A percentile compares a stretch with the other conserved stretches of the same genome.
phyloP scores from a whole-genome alignment of 2,329 filamentous ascomycete genomes.

The Triangularia setosa region DNA sequence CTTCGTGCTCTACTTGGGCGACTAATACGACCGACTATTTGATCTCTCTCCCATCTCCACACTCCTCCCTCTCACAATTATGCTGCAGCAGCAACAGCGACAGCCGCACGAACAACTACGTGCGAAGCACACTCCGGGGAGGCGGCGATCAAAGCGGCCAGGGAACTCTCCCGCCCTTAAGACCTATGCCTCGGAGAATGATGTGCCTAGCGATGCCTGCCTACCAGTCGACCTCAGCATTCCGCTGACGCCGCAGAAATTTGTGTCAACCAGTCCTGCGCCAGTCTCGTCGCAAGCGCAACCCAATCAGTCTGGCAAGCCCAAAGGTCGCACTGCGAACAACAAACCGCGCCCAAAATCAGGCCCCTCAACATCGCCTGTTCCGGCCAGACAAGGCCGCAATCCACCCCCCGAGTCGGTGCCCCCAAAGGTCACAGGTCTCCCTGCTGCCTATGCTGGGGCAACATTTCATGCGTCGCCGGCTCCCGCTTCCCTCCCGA shows the following conservation, averaged over 20 bases:
- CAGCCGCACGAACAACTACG: conserved; percentile 27
- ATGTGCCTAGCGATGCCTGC: conserved; percentile 38
- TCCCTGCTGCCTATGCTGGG: conserved; percentile 72
- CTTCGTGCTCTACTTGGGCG: conserved; percentile 16
- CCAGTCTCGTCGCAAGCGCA: conserved; percentile 30
- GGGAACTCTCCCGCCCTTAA: conserved; percentile 42
- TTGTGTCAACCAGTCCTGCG: conserved; percentile 34
- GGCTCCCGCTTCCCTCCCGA: conserved; percentile 81
- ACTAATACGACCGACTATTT: conserved; percentile 20
- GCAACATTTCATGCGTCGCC: conserved; percentile 94
- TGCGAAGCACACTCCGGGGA: conserved; percentile 33
- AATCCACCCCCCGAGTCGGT: conserved; percentile 44
- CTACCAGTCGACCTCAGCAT: conserved; percentile 33
- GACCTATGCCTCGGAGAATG: conserved; percentile 58
- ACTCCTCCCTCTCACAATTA: conserved; percentile 21
- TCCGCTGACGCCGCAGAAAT: conserved; percentile 46
- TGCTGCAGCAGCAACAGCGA: conserved; percentile 29
- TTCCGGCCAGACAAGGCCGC: conserved; percentile 37
- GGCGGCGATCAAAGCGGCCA: conserved; percentile 39
- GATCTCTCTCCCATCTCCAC: neutral
- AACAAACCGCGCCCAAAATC: conserved; percentile 31
- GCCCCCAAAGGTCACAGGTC: conserved; percentile 40
- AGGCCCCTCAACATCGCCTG: conserved; percentile 37
- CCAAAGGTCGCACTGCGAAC: conserved; percentile 31
- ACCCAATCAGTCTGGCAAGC: conserved; percentile 21